Conservation (phyloP, 1,284 basidiomycete species). For the Ganoderma resinaceum region DNA sequence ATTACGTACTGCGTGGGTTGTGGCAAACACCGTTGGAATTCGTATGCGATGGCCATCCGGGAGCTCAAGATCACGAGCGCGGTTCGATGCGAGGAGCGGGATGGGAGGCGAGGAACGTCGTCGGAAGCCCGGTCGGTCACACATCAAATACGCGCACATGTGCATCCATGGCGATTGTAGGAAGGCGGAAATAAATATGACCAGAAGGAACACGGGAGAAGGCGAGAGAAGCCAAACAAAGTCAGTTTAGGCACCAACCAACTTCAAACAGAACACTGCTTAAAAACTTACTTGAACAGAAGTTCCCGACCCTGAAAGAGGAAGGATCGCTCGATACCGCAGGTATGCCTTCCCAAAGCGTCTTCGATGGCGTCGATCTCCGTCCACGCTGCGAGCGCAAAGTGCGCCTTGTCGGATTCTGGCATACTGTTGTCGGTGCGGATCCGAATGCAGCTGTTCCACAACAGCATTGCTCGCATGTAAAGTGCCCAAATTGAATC, state of each 20-base stretch:
- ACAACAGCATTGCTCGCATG: slow-evolving; percentile 71
- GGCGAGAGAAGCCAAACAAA: background rate
- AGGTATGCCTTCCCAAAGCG: slow-evolving; percentile 69
- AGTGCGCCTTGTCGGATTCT: slow-evolving; percentile 61
- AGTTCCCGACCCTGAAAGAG: slow-evolving; percentile 76
- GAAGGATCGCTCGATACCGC: slow-evolving; percentile 68
- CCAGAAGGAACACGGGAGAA: background rate
- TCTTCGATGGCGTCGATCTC: slow-evolving; percentile 72
- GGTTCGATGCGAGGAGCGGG: slow-evolving; percentile 3
- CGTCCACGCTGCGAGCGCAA: slow-evolving; percentile 70
- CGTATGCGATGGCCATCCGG: slow-evolving; percentile 73
- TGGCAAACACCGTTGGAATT: slow-evolving; percentile 71
- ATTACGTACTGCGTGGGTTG: slow-evolving; percentile 61
- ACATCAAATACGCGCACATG: slow-evolving; percentile 9
- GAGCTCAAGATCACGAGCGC: slow-evolving; percentile 49
- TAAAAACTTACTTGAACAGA: slow-evolving; percentile 70
- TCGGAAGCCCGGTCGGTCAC: slow-evolving; percentile 5
- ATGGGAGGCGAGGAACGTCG: background rate
- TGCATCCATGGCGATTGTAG: background rate
- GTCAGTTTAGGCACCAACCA: slow-evolving; percentile 8
- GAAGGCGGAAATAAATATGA: background rate
- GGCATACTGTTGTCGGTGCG: slow-evolving; percentile 48
- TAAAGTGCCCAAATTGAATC: slow-evolving; percentile 77
- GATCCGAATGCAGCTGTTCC: slow-evolving; percentile 74
- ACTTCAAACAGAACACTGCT: slow-evolving; percentile 1